Evolutionary conservation across 1,284 basidiomycete genomes (phyloP), one percentile per base, ranked within the genome.

Genomic region (Cutaneotrichosporon arboriforme): DNA sequence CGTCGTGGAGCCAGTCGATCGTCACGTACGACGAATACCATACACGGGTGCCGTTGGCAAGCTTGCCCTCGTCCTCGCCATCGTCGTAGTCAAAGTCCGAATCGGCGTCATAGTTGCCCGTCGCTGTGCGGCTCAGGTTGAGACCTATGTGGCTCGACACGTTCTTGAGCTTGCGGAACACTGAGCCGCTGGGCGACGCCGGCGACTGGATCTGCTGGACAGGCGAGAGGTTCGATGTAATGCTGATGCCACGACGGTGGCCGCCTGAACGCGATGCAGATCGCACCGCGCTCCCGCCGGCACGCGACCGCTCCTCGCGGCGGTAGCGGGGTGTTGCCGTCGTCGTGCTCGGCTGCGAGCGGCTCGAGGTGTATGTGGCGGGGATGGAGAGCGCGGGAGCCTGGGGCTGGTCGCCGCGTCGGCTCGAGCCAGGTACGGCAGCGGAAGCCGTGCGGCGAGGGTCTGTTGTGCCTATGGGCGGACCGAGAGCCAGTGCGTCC

Each of bases 1-100:
- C 82, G 75, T 94, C 90, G 67, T 94, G 90, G 46, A 94, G 78
- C 90, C 90, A 93, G 72, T 93, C 90, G 36, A 72, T 73, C 14
- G 69, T 74, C 15, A 71, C 69, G 49, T 69, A 75, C 7, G 68
- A 89, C 36, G 87, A 85, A 72, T 92, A 93, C 90, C 90, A 94
- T 26, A 93, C 88, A 35, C 90, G 85, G 46, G 88, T 84, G 31
- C 90, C 90, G 60, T 93, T 93, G 39, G 84, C 83, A 81, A 41
- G 84, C 51, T 62, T 63, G 4, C 66, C 68, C 39, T 70, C 80
- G 60, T 85, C 84, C 33, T 72, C 65, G 26, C 65, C 67, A 14
- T 74, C 67, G 47, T 74, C 70, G 18, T 64, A 59, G 18, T 55
- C 58, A 17, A 51, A 52, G 18, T 58, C 51, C 15, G 50, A 58